phyloP scores from a whole-genome alignment of 805 yeast genomes.

The Starmerella roubikii region DNA sequence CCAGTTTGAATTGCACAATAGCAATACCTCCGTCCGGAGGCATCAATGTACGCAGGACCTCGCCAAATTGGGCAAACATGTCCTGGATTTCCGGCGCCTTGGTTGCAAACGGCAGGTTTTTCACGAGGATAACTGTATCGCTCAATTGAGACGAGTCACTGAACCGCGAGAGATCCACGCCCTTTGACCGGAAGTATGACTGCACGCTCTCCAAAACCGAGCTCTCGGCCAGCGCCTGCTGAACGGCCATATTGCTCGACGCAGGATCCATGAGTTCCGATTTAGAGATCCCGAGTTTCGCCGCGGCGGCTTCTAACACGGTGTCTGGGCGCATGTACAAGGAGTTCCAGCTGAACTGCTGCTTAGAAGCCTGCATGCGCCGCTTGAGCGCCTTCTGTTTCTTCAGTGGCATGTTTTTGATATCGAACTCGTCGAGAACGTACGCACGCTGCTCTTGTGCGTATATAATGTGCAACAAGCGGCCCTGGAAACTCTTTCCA shows the following conservation, averaged over 20 bases:
- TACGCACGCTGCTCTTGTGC: conserved; percentile 74
- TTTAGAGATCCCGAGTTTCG: conserved; percentile 68
- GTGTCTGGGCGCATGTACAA: conserved; percentile 84
- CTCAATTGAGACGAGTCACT: conserved; percentile 39
- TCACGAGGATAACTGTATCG: conserved; percentile 67
- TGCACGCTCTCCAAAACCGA: conserved; percentile 87
- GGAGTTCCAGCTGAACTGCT: conserved; percentile 91
- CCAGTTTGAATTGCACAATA: conserved; percentile 73
- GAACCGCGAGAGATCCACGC: conserved; percentile 71
- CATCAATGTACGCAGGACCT: conserved; percentile 65
- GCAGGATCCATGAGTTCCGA: conserved; percentile 79
- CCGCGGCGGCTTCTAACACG: conserved; percentile 77
- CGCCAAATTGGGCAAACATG: conserved; percentile 67
- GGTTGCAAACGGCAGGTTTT: conserved; percentile 85
- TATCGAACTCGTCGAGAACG: conserved; percentile 75
- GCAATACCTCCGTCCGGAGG: conserved; percentile 97
- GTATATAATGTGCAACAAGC: conserved; percentile 78
- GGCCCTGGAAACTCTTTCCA: conserved; percentile 85
- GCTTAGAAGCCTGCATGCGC: conserved; percentile 70
- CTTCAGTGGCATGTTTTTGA: conserved; percentile 81
- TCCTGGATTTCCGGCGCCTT: conserved; percentile 68
- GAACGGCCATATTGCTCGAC: conserved; percentile 76
- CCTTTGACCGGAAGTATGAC: conserved; percentile 68
- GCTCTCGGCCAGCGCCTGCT: conserved; percentile 95
- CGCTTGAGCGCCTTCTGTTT: conserved; percentile 77